phyloP scores from a whole-genome alignment of 2,329 filamentous ascomycete genomes.

The Trichophyton simii region DNA sequence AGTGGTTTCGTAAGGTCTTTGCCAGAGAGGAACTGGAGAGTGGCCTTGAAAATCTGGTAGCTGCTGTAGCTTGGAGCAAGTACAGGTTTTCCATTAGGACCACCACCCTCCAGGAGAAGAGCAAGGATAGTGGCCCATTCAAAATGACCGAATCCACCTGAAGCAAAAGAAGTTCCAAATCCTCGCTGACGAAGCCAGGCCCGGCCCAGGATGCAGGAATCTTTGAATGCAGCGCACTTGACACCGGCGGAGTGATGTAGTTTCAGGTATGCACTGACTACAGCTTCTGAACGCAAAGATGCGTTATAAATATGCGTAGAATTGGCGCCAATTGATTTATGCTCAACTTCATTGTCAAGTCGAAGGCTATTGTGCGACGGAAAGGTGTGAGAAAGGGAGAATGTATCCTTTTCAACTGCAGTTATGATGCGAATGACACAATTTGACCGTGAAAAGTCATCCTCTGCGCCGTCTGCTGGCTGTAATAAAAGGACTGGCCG shows the following conservation, averaged over 20 bases:
- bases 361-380: constrained; percentile 60
- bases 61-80: constrained; percentile 73
- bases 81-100: constrained; percentile 55
- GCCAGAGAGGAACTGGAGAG: constrained; percentile 70
- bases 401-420: constrained; percentile 55
- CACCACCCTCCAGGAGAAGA: constrained; percentile 65
- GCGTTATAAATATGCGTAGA: constrained; percentile 78
- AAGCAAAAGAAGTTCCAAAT: constrained; percentile 54
- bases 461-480: constrained; percentile 21
- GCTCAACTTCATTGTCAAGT: constrained; percentile 32
- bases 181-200: constrained; percentile 85
- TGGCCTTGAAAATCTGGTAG: constrained; percentile 89
- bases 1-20: constrained; percentile 62
- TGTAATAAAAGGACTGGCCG: constrained; percentile 53
- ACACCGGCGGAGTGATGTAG: constrained; percentile 57
- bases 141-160: constrained; percentile 82
- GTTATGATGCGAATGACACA: constrained; percentile 65
- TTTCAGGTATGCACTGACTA: constrained; percentile 61
- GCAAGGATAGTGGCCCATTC: constrained; percentile 79
- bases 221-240: constrained; percentile 59
- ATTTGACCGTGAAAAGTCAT: constrained; percentile 30
- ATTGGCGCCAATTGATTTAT: constrained; percentile 12
- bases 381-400: constrained; percentile 57
- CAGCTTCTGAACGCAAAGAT: constrained; percentile 64
- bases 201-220: constrained; percentile 74